Base-by-base conservation (phyloP, 2,329 filamentous ascomycete species). In the Aspergillus brunneoviolaceus region DNA sequence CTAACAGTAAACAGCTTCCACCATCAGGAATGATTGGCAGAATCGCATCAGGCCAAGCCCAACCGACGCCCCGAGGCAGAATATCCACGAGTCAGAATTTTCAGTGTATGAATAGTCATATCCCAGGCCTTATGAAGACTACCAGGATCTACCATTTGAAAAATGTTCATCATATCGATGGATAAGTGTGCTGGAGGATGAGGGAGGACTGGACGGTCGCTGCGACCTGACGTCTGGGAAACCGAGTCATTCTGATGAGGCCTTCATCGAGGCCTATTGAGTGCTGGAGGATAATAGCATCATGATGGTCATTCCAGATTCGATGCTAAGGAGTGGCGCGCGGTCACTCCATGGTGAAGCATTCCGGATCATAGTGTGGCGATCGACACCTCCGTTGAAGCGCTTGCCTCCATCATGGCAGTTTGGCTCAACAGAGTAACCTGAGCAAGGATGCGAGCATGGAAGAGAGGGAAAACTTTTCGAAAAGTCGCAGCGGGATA, bases 71-170 rank as follows among this genome's bases (percentile, higher is more conserved):
- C 27, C 5, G 29, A 23, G 25, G 45, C 12, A 49, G 12, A 25
- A 54, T 42, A 29, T 50, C 49, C 47, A 52, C 35, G 25, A 47
- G 50, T 74, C 72, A 74, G 72, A 74, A 74, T 74, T 74, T 74
- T 74, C 72, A 74, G 72, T 74, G 72, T 74, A 73, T 74, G 63
- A 72, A 72, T 69, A 71, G 72, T 74, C 72, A 73, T 70, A 48
- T 69, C 72, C 70, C 39, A 16, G 39, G 65, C 69, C 66, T 67
- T 63, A 35, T 67, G 65, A 67, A 33, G 57, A 65, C 67, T 58
- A 12, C 39, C 12, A 7, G 66, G 70, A 65, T 67, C 67, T 73
- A 68, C 69, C 70, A 70, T 70, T 68, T 67, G 63, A 65, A 67
- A 67, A 70, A 68, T 63, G 64, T 69, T 72, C 70, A 73, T 74